Percentiles rank a stretch among this genome's conserved stretches.
phyloP scores from a whole-genome alignment of 495 filamentous ascomycete genomes.

The Parathielavia hyrcaniae region DNA sequence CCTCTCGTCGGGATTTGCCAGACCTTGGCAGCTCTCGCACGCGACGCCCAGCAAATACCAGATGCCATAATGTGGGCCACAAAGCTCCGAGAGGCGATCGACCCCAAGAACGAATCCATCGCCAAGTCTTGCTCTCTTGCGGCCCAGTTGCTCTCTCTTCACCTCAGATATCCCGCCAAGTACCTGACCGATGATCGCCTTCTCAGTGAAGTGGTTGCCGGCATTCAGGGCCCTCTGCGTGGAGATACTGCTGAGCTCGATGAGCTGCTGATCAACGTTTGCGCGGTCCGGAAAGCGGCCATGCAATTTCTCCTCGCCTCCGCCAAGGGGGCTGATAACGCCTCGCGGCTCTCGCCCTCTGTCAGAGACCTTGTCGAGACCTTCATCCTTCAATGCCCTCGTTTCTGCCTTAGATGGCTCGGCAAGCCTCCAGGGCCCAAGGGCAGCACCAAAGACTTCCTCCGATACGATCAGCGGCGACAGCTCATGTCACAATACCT shows the following conservation, averaged over 20 bases:
- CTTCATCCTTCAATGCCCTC: constrained; percentile 47
- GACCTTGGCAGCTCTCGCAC: constrained; percentile 36
- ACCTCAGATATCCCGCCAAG: constrained; percentile 34
- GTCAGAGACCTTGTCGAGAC: constrained; percentile 38
- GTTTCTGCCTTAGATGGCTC: constrained; percentile 50
- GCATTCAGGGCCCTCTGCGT: constrained; percentile 51
- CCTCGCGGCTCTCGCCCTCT: constrained; percentile 7
- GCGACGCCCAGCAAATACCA: constrained; percentile 38
- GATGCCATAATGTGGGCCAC: constrained; percentile 47
- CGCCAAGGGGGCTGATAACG: constrained; percentile 5
- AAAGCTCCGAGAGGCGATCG: constrained; percentile 33
- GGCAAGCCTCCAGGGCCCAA: constrained; percentile 44
- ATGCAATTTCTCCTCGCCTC: constrained; percentile 44
- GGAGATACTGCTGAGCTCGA: constrained; percentile 62
- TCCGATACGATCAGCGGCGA: constrained; percentile 52
- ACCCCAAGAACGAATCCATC: constrained; percentile 36
- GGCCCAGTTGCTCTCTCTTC: constrained; percentile 42
- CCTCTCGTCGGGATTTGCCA: constrained; percentile 39
- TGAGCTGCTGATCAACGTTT: constrained; percentile 60
- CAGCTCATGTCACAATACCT: constrained; percentile 43
- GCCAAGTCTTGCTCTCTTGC: constrained; percentile 40
- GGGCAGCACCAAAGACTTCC: constrained; percentile 43
- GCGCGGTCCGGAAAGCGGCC: constrained; percentile 54
- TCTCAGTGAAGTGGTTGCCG: constrained; percentile 46
- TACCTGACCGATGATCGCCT: constrained; percentile 34